These are phyloP conservation scores for Ceratobasidium sp. DNA, from an alignment of 1,284 basidiomycete genomes.

Conservation along the genomic window DNA sequence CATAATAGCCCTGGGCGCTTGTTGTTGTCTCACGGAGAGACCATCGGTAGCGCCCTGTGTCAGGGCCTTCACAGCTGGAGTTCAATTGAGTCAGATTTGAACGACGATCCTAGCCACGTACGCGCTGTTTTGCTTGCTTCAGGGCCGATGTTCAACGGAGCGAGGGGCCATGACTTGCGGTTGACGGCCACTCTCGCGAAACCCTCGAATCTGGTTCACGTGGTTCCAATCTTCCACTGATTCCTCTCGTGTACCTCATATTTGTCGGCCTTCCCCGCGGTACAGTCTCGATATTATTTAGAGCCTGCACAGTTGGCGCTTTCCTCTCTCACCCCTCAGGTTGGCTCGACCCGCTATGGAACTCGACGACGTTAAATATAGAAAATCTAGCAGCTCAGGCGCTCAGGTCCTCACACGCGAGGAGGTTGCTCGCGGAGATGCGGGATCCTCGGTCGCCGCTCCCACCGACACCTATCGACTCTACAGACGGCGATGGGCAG, in stretches of 20 bases:
- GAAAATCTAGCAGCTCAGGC: conserved; percentile 8
- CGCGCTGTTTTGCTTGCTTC: no score
- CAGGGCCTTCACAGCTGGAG: no score
- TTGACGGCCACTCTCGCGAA: background rate
- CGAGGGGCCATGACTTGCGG: background rate
- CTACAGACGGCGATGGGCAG: conserved; percentile 73
- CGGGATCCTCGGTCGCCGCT: background rate
- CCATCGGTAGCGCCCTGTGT: no score
- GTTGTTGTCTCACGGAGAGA: no score
- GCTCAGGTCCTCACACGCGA: conserved; percentile 23
- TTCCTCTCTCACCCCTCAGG: background rate
- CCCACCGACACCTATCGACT: conserved; percentile 62
- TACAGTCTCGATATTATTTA: background rate
- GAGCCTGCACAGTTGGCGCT: background rate
- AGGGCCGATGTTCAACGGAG: no score
- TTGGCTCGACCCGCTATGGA: conserved; percentile 9
- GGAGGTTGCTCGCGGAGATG: background rate
- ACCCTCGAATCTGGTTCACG: background rate
- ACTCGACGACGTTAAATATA: conserved; percentile 9
- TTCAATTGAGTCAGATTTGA: no score
- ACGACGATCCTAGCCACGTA: no score
- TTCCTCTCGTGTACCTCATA: background rate
- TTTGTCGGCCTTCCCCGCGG: background rate
- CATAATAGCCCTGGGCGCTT: no score
- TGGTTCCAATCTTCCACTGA: conserved; percentile 1